phyloP scores from a whole-genome alignment of 2,329 filamentous ascomycete species.

The Fonsecaea monophora region DNA sequence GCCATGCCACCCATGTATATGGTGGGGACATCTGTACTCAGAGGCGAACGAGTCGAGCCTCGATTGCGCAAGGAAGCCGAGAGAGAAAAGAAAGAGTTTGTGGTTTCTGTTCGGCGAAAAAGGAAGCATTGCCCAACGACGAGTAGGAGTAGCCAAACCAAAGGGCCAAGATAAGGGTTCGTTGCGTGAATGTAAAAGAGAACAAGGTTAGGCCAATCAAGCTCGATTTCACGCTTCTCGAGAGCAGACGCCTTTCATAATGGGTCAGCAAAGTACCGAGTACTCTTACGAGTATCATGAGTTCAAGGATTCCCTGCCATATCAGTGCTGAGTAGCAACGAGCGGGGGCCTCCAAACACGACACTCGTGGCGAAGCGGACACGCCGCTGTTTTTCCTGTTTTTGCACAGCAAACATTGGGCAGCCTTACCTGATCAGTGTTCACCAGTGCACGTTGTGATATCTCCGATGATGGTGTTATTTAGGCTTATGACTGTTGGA shows the following conservation, averaged over 20 bases:
- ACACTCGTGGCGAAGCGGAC: slow-evolving; percentile 8
- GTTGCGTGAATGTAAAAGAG: slow-evolving; percentile 10
- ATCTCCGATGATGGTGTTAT: neutral
- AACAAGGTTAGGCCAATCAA: slow-evolving; percentile 18
- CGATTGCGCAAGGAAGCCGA: slow-evolving; percentile 1
- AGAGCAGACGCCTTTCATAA: slow-evolving; percentile 12
- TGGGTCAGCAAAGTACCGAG: slow-evolving; percentile 10
- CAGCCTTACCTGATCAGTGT: slow-evolving; percentile 20
- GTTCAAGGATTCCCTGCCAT: slow-evolving; percentile 1
- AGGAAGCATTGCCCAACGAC: neutral
- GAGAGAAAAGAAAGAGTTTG: neutral
- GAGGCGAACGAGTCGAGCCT: neutral
- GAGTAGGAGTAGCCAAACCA: neutral
- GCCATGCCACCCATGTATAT: neutral
- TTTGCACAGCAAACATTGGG: neutral
- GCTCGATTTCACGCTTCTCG: slow-evolving; percentile 8
- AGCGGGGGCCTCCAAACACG: neutral
- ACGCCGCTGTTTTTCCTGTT: neutral
- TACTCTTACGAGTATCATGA: neutral
- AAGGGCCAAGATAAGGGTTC: slow-evolving; percentile 27
- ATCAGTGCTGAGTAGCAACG: slow-evolving; percentile 2
- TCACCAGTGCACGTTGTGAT: slow-evolving; percentile 2
- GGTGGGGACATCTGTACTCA: neutral
- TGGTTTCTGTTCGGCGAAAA: slow-evolving; percentile 1
- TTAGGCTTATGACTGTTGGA: neutral